These are phyloP conservation scores for Escovopsis weberi DNA, from an alignment of 2,329 filamentous ascomycete species.

Conservation along the genomic window DNA sequence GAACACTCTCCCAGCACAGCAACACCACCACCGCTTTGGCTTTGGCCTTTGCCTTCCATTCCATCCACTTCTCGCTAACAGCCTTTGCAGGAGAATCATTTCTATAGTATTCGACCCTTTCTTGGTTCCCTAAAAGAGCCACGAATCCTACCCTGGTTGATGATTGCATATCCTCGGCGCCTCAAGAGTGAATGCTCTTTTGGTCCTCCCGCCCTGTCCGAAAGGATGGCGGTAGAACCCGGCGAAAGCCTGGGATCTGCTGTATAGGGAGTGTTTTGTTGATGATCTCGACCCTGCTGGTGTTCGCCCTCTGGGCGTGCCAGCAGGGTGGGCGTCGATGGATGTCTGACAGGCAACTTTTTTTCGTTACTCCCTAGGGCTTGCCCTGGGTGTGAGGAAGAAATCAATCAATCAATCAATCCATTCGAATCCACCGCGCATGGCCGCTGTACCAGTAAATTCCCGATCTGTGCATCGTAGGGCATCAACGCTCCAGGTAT, in stretches of 20 bases:
- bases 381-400: constrained; percentile 38
- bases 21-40: constrained; percentile 2
- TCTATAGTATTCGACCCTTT: constrained; percentile 93
- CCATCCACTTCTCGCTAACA: constrained; percentile 10
- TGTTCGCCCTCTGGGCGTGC: constrained; percentile 63
- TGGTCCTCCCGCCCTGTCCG: constrained; percentile 45
- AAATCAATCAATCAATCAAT: constrained; percentile 7
- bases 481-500: too few relatives aligned
- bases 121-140: constrained; percentile 86
- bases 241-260: constrained; percentile 14
- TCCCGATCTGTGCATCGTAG: too few relatives aligned
- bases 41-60: constrained; percentile 2
- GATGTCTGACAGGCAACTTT: constrained; percentile 68
- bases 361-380: constrained; percentile 42
- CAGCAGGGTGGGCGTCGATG: constrained; percentile 68
- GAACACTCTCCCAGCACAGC: constrained; percentile 3
- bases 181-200: constrained; percentile 67
- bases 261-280: constrained; percentile 67
- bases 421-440: not conserved
- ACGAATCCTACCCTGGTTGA: constrained; percentile 93
- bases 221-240: constrained; percentile 39
- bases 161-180: constrained; percentile 74
- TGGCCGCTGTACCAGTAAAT: too few relatives aligned
- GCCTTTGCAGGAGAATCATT: constrained; percentile 61
- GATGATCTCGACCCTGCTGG: constrained; percentile 80